A percentile compares a stretch with the other conserved stretches of the same genome.
These are phyloP conservation scores for Podila verticillata DNA, from an alignment of 192 early-diverging fungal genomes.

Conservation along the genomic window DNA sequence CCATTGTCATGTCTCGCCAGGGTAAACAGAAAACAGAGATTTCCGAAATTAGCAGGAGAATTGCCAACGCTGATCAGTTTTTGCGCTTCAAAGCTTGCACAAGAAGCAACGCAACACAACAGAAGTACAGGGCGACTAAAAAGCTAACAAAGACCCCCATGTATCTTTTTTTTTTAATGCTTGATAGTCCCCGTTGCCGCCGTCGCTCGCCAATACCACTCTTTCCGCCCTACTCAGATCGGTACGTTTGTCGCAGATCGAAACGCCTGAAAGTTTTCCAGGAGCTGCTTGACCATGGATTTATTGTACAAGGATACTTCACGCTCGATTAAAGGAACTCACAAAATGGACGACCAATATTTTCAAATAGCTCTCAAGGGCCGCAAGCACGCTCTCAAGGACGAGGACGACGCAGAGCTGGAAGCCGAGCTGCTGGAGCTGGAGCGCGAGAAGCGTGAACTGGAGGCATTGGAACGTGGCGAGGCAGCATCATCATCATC, in stretches of 20 bases:
- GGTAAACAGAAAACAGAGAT: constrained; percentile 10
- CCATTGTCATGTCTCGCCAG: constrained; percentile 21
- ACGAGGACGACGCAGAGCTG: constrained; percentile 47
- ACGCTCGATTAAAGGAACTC: background rate
- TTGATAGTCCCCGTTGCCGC: constrained; percentile 27
- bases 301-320: too few species aligned
- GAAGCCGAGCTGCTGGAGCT: constrained; percentile 40
- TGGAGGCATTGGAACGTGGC: constrained; percentile 34
- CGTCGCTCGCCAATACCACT: constrained; percentile 41
- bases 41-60: too few species aligned
- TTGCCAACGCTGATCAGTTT: background rate
- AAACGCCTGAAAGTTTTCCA: too few species aligned
- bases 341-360: background rate
- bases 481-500: constrained; percentile 18
- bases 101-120: background rate
- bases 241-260: constrained; percentile 15
- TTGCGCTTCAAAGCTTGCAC: too few species aligned
- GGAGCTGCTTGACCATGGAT: too few species aligned
- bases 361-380: constrained; percentile 24
- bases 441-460: constrained; percentile 49
- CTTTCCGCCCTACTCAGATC: constrained; percentile 42
- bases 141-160: background rate
- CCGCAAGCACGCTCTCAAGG: constrained; percentile 44
- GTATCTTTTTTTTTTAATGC: background rate
- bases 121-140: background rate